Evolutionary conservation across 371 early-diverging fungal genomes (phyloP).

Genomic region (Mucor piriformis): DNA sequence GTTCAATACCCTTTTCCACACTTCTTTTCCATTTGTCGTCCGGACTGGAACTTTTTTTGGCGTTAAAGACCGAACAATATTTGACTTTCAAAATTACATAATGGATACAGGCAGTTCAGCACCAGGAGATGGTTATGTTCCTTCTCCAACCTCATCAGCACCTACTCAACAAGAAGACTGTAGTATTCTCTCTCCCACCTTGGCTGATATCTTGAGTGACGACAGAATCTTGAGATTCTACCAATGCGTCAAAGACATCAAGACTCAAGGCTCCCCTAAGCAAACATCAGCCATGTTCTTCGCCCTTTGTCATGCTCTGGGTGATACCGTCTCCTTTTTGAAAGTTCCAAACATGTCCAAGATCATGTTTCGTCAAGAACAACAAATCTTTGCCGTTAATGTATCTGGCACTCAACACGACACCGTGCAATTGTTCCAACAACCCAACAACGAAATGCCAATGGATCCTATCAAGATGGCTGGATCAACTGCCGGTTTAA

Average conservation of each 20-base stretch:
- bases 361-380: conserved; percentile 55
- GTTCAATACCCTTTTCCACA: neutral
- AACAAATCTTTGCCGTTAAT: conserved; percentile 51
- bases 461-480: conserved; percentile 27
- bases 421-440: conserved; percentile 21
- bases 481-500: conserved; percentile 9
- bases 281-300: conserved; percentile 56
- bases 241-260: conserved; percentile 57
- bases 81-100: conserved; percentile 6
- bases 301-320: conserved; percentile 52
- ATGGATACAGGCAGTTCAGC: conserved; percentile 18
- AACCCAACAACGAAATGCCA: neutral
- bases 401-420: conserved; percentile 50
- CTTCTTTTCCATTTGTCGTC: conserved; percentile 3
- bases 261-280: conserved; percentile 43
- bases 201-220: conserved; percentile 51
- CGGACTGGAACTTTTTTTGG: conserved; percentile 10
- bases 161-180: conserved; percentile 34
- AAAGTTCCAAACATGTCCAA: conserved; percentile 52
- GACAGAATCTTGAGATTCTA: conserved; percentile 51
- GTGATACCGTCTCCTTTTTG: conserved; percentile 45
- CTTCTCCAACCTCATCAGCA: conserved; percentile 6
- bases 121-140: conserved; percentile 6
- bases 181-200: conserved; percentile 42
- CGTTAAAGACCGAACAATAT: neutral